Evolutionary conservation across 495 filamentous ascomycete species (phyloP).

Genomic region (Podospora australis): DNA sequence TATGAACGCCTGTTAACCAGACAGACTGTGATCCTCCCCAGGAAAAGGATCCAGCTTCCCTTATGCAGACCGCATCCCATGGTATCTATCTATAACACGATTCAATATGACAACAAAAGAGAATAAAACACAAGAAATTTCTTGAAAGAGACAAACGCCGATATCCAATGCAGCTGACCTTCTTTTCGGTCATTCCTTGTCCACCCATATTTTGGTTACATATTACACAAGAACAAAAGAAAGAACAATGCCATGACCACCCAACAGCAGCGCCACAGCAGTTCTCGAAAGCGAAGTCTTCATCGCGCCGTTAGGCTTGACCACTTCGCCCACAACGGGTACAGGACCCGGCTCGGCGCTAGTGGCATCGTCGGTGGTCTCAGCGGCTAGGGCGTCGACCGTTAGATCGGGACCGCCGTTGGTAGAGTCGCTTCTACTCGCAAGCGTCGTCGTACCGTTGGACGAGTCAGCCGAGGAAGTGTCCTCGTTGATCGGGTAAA

Average conservation of each 20-base stretch:
- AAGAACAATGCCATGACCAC: neutral
- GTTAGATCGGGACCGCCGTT: neutral
- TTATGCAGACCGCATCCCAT: no score
- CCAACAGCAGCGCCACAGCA: neutral
- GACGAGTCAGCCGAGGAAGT: neutral
- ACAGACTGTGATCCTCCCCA: no score
- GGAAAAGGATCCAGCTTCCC: no score
- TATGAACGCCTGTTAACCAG: no score
- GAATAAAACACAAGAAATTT: no score
- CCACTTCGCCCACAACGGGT: neutral
- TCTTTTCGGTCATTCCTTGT: no score
- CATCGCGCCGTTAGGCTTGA: no score
- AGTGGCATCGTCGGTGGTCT: neutral
- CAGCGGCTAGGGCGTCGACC: neutral
- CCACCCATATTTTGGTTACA: neutral
- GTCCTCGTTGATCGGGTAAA: slow-evolving; percentile 3
- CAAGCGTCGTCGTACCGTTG: neutral
- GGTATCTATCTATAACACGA: no score
- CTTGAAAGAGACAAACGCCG: neutral
- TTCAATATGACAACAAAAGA: no score
- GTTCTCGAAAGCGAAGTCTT: neutral
- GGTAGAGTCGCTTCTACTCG: neutral
- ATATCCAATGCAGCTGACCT: neutral
- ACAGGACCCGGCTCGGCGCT: neutral
- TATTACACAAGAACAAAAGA: slow-evolving; percentile 1